Evolutionary conservation across 1,284 basidiomycete genomes (phyloP).

Genomic region (Melampsora larici-populina): DNA sequence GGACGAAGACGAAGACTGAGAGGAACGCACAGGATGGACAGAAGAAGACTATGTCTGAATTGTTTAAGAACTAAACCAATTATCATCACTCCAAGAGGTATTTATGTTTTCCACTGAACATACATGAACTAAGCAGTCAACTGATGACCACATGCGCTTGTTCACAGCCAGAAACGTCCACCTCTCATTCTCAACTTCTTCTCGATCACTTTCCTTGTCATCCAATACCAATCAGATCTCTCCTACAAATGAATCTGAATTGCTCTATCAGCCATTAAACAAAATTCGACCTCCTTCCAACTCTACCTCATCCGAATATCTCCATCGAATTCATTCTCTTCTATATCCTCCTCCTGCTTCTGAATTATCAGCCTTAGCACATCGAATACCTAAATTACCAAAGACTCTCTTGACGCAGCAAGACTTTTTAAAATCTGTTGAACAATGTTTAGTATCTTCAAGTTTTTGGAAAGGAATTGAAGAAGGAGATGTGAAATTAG

Average conservation of each 20-base stretch:
- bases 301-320: slow-evolving; percentile 27
- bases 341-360: slow-evolving; percentile 69
- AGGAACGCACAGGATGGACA: no score
- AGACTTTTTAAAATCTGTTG: slow-evolving; percentile 28
- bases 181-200: no score
- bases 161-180: no score
- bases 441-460: slow-evolving; percentile 37
- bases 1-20: no score
- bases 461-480: slow-evolving; percentile 40
- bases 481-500: slow-evolving; percentile 37
- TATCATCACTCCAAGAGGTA: no score
- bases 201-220: no score
- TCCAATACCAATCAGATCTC: no score
- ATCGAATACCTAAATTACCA: slow-evolving; percentile 59
- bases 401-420: slow-evolving; percentile 16
- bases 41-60: no score
- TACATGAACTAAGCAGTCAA: no score
- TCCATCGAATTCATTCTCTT: slow-evolving; percentile 38
- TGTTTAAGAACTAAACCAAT: no score
- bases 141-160: no score
- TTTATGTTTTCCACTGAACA: no score
- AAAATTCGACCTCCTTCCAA: slow-evolving; percentile 37
- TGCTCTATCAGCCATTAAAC: slow-evolving; percentile 20
- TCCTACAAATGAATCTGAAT: slow-evolving; percentile 20
- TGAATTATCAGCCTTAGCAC: slow-evolving; percentile 69